Evolutionary conservation across 345 rosid genomes (phyloP).

Genomic region (Trapa incisa): DNA sequence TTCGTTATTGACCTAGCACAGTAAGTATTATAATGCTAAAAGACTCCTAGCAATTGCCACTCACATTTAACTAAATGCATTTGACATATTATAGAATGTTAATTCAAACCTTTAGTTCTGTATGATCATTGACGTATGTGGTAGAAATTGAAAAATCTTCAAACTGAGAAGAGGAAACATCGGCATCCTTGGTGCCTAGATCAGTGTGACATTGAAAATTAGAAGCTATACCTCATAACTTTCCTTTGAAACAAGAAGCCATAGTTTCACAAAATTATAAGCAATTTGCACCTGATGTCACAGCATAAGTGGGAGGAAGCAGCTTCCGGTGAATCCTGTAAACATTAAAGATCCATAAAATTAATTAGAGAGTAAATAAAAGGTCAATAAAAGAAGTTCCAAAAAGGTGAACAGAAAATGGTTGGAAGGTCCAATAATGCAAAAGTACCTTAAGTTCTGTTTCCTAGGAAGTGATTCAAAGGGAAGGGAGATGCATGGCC

Average conservation of each 20-base stretch:
- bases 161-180: conserved; percentile 31
- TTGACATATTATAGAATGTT: not conserved
- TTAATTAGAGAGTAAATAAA: not conserved
- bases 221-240: not conserved
- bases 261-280: conserved; percentile 2
- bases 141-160: conserved; percentile 31
- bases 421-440: not conserved
- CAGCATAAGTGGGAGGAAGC: conserved; percentile 23
- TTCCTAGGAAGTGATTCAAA: conserved; percentile 6
- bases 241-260: conserved; percentile 4
- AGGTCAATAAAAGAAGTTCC: not conserved
- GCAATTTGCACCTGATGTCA: conserved; percentile 34
- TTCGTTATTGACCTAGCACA: not conserved
- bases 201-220: not conserved
- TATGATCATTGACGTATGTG: conserved; percentile 11
- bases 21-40: not conserved
- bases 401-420: not conserved
- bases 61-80: conserved; percentile 1
- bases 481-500: conserved; percentile 21
- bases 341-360: conserved; percentile 3
- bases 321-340: conserved; percentile 25
- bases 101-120: conserved; percentile 33
- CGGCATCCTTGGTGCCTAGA: conserved; percentile 33
- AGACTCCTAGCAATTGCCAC: not conserved
- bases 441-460: conserved; percentile 14